Evolutionary conservation across 2,329 filamentous ascomycete genomes (phyloP).

Genomic region (Lachnellula hyalina): DNA sequence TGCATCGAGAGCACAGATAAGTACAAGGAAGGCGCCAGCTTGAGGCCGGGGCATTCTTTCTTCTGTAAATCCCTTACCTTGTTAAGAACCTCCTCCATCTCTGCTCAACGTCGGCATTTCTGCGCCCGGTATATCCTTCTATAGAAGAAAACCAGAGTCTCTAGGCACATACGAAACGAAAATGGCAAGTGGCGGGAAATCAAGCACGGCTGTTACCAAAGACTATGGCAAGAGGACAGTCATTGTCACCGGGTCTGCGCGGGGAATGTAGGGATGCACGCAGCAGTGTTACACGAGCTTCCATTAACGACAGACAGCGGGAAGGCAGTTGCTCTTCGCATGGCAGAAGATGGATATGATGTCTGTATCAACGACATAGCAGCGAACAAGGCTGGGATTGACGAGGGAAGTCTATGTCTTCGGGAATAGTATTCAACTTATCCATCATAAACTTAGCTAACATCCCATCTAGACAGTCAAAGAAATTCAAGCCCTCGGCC

Average conservation of each 20-base stretch:
- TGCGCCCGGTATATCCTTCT: neutral
- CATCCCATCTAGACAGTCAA: constrained; percentile 34
- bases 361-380: constrained; percentile 60
- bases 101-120: neutral
- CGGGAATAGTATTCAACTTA: neutral
- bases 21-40: neutral
- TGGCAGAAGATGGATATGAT: constrained; percentile 61
- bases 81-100: neutral
- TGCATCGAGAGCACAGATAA: neutral
- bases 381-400: constrained; percentile 46
- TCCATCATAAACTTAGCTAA: neutral
- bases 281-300: constrained; percentile 13
- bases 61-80: neutral
- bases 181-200: constrained; percentile 3
- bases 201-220: constrained; percentile 24
- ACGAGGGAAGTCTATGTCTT: constrained; percentile 36
- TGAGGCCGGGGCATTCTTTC: neutral
- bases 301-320: constrained; percentile 38
- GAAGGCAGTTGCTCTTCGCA: constrained; percentile 56
- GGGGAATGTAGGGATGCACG: constrained; percentile 33
- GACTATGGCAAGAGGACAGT: constrained; percentile 31
- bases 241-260: constrained; percentile 37
- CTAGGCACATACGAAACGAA: neutral
- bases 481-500: constrained; percentile 47
- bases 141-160: too few species aligned